Evolutionary conservation across 129 eudicot species (phyloP).

Genomic region (Erigeron canadensis): DNA sequence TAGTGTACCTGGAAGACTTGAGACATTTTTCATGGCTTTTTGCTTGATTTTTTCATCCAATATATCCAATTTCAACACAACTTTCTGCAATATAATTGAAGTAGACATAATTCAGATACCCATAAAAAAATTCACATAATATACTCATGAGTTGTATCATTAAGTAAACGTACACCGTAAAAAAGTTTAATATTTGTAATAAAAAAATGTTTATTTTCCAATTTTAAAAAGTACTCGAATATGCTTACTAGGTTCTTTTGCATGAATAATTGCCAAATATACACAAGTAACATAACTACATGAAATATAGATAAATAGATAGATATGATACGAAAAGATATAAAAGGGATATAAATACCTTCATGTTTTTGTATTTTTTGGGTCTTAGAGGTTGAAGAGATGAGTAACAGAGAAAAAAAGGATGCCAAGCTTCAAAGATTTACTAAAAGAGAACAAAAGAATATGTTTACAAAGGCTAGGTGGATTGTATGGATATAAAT

Average conservation of each 20-base stretch:
- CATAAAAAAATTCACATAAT: background rate
- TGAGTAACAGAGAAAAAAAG: slow-evolving; percentile 21
- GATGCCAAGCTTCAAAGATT: background rate
- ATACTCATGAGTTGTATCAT: slow-evolving; percentile 7
- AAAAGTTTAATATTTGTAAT: no score
- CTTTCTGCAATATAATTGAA: slow-evolving; percentile 48
- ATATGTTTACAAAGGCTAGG: slow-evolving; percentile 29
- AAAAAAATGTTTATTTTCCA: no score
- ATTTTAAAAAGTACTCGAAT: no score
- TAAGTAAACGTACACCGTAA: no score
- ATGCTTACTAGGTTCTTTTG: no score
- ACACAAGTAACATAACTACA: background rate
- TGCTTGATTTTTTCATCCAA: slow-evolving; percentile 72
- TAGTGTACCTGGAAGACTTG: slow-evolving; percentile 67
- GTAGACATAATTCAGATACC: slow-evolving; percentile 1
- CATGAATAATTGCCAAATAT: no score
- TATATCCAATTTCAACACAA: slow-evolving; percentile 71
- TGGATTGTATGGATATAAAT: slow-evolving; percentile 25
- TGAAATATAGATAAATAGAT: background rate
- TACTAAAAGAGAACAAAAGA: slow-evolving; percentile 21
- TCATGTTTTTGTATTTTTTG: slow-evolving; percentile 17
- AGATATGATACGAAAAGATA: background rate
- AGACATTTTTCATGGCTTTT: slow-evolving; percentile 81
- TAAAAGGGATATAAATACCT: slow-evolving; percentile 20
- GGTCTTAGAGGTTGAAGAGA: slow-evolving; percentile 25